Evolutionary conservation across 768 basidiomycete genomes (phyloP).

Genomic region (Podaxis carcinomalis): DNA sequence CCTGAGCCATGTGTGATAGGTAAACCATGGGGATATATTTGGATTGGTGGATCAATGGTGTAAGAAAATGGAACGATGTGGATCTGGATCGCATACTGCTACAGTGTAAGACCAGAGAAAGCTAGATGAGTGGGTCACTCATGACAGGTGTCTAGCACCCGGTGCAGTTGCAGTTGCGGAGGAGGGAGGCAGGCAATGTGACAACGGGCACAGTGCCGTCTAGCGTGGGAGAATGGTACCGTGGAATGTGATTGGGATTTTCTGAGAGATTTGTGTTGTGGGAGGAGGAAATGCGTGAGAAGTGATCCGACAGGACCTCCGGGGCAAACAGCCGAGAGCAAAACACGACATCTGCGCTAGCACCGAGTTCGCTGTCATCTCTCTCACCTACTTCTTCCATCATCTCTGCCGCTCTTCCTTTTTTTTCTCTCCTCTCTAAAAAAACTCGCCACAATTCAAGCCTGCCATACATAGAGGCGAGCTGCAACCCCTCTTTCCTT

Average conservation of each 20-base stretch:
- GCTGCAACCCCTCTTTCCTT: conserved; percentile 14
- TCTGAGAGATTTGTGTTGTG: not conserved
- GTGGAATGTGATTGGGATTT: too few species aligned
- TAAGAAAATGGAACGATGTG: not conserved
- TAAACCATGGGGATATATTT: not conserved
- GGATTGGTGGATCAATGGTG: not conserved
- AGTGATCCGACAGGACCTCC: conserved; percentile 13
- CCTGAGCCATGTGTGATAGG: conserved; percentile 15
- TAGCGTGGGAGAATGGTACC: too few species aligned
- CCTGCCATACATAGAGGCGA: conserved; percentile 15
- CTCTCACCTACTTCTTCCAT: conserved; percentile 17
- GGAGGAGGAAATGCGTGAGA: conserved; percentile 2
- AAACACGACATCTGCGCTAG: conserved; percentile 5
- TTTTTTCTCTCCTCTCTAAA: conserved; percentile 12
- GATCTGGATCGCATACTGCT: not conserved
- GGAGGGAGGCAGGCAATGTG: not conserved
- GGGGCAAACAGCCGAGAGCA: conserved; percentile 11
- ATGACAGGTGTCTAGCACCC: not conserved
- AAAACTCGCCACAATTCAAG: conserved; percentile 12
- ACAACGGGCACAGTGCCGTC: too few species aligned
- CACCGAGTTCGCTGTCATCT: conserved; percentile 12
- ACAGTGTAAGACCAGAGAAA: not conserved
- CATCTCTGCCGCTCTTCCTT: conserved; percentile 17
- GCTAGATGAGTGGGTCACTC: not conserved
- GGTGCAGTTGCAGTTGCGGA: not conserved